Evolutionary conservation across 495 filamentous ascomycete species (phyloP), one percentile per base, ranked within the genome.

Genomic region (Penicillium cataractarum): DNA sequence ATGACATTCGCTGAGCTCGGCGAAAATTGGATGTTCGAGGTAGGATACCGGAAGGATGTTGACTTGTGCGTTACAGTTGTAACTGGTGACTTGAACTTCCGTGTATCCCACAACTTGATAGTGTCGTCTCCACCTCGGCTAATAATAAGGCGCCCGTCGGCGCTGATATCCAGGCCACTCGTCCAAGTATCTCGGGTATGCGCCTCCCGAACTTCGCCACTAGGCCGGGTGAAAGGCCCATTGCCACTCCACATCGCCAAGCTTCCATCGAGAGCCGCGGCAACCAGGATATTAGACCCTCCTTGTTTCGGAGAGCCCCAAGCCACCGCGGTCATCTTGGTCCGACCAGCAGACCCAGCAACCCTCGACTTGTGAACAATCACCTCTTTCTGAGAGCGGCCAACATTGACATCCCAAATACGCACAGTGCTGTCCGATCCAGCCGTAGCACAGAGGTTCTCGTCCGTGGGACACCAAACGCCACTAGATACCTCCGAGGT

Each of bases 341-440:
- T 95, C 74, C 94, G 87, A 21, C 96, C 95, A 35, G 92, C 96
- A 50, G 89, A 90, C 5, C 95, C 93, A 9, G 87, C 86, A 17
- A 86, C 88, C 70, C 84, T 90, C 6, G 94, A 97, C 73, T 97
- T 97, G 73, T 97, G 92, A 31, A 96, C 92, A 65, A 98, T 91
- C 21, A 99, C 89, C 27, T 97, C 91, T 75, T 90, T 95, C 70
- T 99, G 95, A 51, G 86, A 86, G 44, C 92, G 81, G 58, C 90
- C 91, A 56, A 90, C 87, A 72, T 93, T 96, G 62, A 96, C 86
- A 73, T 99, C 93, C 95, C 95, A 99, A 66, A 99, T 97, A 53
- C 95, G 85, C 49, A 99, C 76, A 2, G 95, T 98, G 67, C 92
- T 96, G 72, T 99, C 95, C 5, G 92, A 92, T 13, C 92, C 92